Evolutionary conservation across 225 moss, liverwort and hornwort species (phyloP).

Genomic region (Sphagnum tenellum): DNA sequence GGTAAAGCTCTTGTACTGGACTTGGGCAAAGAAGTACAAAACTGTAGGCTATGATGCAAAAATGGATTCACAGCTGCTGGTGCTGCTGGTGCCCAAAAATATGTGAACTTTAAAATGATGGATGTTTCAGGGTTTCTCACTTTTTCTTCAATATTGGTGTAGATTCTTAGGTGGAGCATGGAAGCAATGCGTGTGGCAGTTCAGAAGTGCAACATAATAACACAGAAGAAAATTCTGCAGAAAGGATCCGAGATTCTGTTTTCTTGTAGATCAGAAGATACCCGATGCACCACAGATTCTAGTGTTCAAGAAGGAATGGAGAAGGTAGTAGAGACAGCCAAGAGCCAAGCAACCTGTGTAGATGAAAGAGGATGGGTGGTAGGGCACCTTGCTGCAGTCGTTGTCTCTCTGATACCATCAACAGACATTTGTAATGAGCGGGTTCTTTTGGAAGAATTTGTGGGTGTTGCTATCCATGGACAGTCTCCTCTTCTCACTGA

Average conservation of each 20-base stretch:
- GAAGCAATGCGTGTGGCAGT: constrained; percentile 43
- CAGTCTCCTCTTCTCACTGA: constrained; percentile 23
- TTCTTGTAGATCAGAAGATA: constrained; percentile 2
- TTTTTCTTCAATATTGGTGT: neutral
- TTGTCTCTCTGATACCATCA: constrained; percentile 45
- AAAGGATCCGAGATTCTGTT: constrained; percentile 17
- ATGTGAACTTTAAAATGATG: too few relatives aligned
- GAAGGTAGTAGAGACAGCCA: neutral
- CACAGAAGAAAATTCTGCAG: constrained; percentile 38
- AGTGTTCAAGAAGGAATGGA: neutral
- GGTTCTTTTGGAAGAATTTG: constrained; percentile 31
- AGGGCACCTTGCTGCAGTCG: constrained; percentile 50
- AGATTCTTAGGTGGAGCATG: constrained; percentile 55
- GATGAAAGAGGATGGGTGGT: constrained; percentile 27
- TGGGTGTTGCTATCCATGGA: constrained; percentile 22
- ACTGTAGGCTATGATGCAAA: too few relatives aligned
- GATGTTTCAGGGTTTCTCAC: neutral
- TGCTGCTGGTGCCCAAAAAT: too few relatives aligned
- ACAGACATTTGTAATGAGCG: constrained; percentile 21
- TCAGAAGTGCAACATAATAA: constrained; percentile 30
- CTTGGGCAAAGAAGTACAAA: neutral
- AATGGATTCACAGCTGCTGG: too few relatives aligned
- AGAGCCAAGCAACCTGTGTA: constrained; percentile 1
- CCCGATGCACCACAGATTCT: neutral
- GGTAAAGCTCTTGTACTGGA: neutral